phyloP scores from a whole-genome alignment of 257 asterid genomes.

The Solanum bukasovii region DNA sequence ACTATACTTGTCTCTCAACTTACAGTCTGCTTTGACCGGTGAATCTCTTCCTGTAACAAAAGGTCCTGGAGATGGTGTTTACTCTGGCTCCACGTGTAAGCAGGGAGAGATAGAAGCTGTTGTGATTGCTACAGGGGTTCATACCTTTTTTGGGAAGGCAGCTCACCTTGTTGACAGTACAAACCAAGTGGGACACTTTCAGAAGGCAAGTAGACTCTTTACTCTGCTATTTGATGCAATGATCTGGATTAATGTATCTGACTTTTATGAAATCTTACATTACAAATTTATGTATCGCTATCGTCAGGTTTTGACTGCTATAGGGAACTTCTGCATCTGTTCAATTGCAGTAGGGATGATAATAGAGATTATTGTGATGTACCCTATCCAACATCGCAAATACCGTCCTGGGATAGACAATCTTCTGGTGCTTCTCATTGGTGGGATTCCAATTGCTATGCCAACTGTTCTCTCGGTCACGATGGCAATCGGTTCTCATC shows the following conservation, averaged over 20 bases:
- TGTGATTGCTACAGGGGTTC: constrained; percentile 95
- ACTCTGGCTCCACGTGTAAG: constrained; percentile 98
- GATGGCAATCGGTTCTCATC: constrained; percentile 98
- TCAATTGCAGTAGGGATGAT: constrained; percentile 94
- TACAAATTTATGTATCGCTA: background rate
- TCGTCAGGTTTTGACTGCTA: constrained; percentile 86
- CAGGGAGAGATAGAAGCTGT: constrained; percentile 93
- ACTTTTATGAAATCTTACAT: background rate
- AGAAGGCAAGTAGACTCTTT: constrained; percentile 44
- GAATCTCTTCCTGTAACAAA: constrained; percentile 96
- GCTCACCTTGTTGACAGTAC: constrained; percentile 96
- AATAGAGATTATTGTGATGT: constrained; percentile 85
- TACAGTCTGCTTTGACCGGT: constrained; percentile 96
- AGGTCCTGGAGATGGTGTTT: constrained; percentile 91
- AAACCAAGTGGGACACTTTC: constrained; percentile 95
- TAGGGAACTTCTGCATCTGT: constrained; percentile 96
- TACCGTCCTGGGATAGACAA: constrained; percentile 98
- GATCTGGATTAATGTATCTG: background rate
- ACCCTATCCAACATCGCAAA: constrained; percentile 78
- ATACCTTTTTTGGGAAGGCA: constrained; percentile 95
- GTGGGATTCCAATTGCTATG: constrained; percentile 99
- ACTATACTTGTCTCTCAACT: background rate
- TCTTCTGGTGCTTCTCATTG: constrained; percentile 93
- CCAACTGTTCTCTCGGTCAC: constrained; percentile 97
- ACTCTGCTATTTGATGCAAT: background rate